Evolutionary conservation across 176 grass and related monocot species (phyloP), one percentile per base, ranked within the genome.

Genomic region (Musa beccarii): DNA sequence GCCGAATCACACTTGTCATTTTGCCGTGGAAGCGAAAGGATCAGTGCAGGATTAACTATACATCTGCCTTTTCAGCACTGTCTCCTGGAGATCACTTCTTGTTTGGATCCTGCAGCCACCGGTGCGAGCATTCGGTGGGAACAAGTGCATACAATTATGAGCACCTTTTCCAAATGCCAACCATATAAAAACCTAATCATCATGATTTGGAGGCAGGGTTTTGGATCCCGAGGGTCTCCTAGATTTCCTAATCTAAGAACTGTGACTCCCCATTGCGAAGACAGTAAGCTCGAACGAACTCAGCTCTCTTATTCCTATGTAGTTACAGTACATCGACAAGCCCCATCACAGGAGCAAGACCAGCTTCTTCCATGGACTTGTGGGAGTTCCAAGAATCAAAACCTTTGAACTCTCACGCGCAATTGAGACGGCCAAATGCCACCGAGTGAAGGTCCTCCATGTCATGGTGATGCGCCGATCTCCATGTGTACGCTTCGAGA

Each of bases 361-460:
- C 49, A 51, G 67, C 67, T 69, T 69, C 67, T 69, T 69, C 6
- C 26, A 8, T 69, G 67, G 50, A 19, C 29, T 51, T 11, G 34
- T 20, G 34, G 3, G 9, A 69, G 14, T 69, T 69, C 8, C 10
- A 43, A 19, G 29, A 69, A 50, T 69, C 67, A 69, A 69, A 69
- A 69, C 5, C 50, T 43, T 10, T 10, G 16, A 3, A 14, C 8
- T 13, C 84, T 92, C 88, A 92, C 80, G 86, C 84, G 76, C 86
- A 81, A 62, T 84, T 81, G 59, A 92, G 79, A 82, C 89, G 86
- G 62, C 86, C 90, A 69, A 86, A 92, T 16, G 90, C 86, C 49
- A 92, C 86, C 53, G 86, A 89, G 73, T 84, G 84, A 49, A 92
- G 86, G 79, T 92, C 90, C 90, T 89, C 90, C 84, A 71, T 84